Percentiles rank a stretch among this genome's conserved stretches.
phyloP scores from a whole-genome alignment of 176 grass and related monocot species.

The Olyra latifolia region DNA sequence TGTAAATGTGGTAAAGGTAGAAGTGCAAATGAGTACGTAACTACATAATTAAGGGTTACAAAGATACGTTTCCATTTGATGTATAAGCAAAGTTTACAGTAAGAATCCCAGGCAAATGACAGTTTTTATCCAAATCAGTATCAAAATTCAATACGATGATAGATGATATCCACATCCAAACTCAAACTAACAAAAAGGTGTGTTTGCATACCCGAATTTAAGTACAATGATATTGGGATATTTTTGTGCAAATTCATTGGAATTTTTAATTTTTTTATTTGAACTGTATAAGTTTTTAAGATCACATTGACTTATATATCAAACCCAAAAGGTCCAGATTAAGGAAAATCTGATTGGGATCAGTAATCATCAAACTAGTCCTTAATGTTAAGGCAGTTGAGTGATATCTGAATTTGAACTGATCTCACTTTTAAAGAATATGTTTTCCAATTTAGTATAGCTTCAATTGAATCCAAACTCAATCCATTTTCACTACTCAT shows the following conservation, averaged over 20 bases:
- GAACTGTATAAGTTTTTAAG: neutral
- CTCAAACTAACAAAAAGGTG: slow-evolving; percentile 17
- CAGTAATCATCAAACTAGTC: neutral
- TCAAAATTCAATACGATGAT: neutral
- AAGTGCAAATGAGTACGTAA: slow-evolving; percentile 22
- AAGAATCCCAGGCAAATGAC: slow-evolving; percentile 24
- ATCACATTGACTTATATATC: neutral
- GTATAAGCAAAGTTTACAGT: slow-evolving; percentile 25
- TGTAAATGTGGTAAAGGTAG: slow-evolving; percentile 45
- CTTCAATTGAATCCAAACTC: neutral
- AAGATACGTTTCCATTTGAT: slow-evolving; percentile 7
- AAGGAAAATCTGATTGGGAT: neutral
- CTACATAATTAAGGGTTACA: slow-evolving; percentile 26
- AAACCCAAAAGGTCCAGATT: neutral
- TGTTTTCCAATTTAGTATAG: slow-evolving; percentile 13
- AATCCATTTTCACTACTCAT: slow-evolving; percentile 14
- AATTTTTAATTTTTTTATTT: neutral
- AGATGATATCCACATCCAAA: neutral
- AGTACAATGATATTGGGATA: neutral
- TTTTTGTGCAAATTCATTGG: slow-evolving; percentile 4
- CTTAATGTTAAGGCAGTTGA: neutral
- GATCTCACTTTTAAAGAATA: neutral
- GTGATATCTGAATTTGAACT: slow-evolving; percentile 14
- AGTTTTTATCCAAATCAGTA: slow-evolving; percentile 32
- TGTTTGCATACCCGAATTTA: neutral